Conservation (phyloP, 306 rosid genomes). For the Medicago lupulina region DNA sequence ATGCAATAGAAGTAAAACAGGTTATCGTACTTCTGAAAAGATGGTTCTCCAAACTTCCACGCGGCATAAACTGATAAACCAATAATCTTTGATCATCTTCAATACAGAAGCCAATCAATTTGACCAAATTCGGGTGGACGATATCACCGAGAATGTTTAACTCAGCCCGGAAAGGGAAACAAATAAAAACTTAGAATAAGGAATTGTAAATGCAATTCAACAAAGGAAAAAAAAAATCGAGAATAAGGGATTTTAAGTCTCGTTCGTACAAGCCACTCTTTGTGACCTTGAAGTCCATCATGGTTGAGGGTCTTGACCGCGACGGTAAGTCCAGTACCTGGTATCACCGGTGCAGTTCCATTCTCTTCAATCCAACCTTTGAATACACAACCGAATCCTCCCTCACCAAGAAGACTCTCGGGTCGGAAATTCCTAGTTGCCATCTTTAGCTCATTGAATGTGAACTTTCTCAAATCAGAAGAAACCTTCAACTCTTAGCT, state of each 20-base stretch:
- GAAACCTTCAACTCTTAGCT: too few relatives aligned
- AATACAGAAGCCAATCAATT: slow-evolving; percentile 88
- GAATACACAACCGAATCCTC: too few relatives aligned
- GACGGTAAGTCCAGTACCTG: slow-evolving; percentile 94
- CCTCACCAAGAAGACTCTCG: too few relatives aligned
- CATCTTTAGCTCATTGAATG: too few relatives aligned
- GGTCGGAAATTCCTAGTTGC: too few relatives aligned
- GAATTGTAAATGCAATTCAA: slow-evolving; percentile 23
- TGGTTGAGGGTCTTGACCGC: slow-evolving; percentile 98
- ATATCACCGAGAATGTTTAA: slow-evolving; percentile 90
- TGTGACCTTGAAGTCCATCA: slow-evolving; percentile 98
- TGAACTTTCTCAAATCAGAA: too few relatives aligned
- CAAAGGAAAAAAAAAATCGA: slow-evolving; percentile 1
- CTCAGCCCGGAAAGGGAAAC: slow-evolving; percentile 72
- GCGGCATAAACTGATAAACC: slow-evolving; percentile 92
- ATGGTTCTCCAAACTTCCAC: slow-evolving; percentile 99
- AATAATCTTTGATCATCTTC: too few relatives aligned
- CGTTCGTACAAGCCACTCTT: slow-evolving; percentile 93
- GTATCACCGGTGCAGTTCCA: too few relatives aligned
- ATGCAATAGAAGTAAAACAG: slow-evolving; percentile 42
- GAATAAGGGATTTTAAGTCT: slow-evolving; percentile 32
- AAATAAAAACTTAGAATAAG: slow-evolving; percentile 14
- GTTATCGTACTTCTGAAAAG: slow-evolving; percentile 85
- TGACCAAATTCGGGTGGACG: slow-evolving; percentile 81
- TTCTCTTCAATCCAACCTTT: too few relatives aligned